phyloP scores from a whole-genome alignment of 306 rosid species.

The Cicer yamashitae region DNA sequence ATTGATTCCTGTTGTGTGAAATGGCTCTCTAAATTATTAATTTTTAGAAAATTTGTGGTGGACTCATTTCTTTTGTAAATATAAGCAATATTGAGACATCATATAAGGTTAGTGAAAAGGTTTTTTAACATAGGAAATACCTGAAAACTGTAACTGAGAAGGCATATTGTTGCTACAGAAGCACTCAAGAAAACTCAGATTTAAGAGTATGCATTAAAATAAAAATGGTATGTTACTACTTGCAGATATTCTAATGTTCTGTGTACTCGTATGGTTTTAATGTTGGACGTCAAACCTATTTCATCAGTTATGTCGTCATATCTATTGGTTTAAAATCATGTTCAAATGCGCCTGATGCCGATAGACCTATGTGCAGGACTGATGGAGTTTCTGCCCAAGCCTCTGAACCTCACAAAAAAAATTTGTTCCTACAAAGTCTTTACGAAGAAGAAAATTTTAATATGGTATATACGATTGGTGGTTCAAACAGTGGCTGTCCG shows the following conservation, averaged over 20 bases:
- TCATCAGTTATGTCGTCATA: slow-evolving; percentile 14
- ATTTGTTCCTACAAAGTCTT: slow-evolving; percentile 79
- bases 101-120: neutral
- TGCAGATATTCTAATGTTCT: slow-evolving; percentile 30
- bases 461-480: slow-evolving; percentile 43
- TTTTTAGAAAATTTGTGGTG: slow-evolving; percentile 23
- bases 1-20: slow-evolving; percentile 17
- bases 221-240: neutral
- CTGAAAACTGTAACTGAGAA: slow-evolving; percentile 14
- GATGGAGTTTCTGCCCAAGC: slow-evolving; percentile 72
- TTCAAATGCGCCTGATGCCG: slow-evolving; percentile 42
- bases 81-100: slow-evolving; percentile 15
- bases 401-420: slow-evolving; percentile 62
- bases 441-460: slow-evolving; percentile 56
- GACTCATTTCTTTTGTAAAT: slow-evolving; percentile 31
- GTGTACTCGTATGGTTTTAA: slow-evolving; percentile 19
- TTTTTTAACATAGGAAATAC: slow-evolving; percentile 15
- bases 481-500: slow-evolving; percentile 37
- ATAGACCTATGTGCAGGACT: slow-evolving; percentile 63
- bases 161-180: slow-evolving; percentile 4
- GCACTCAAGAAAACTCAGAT: slow-evolving; percentile 11
- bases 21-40: slow-evolving; percentile 28
- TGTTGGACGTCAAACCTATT: slow-evolving; percentile 7
- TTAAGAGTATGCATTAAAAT: slow-evolving; percentile 20
- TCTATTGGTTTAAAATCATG: slow-evolving; percentile 24